Evolutionary conservation across 352 stramenopile genomes (phyloP), one percentile per base, ranked within the genome.

Genomic region (Pythium chondricola): DNA sequence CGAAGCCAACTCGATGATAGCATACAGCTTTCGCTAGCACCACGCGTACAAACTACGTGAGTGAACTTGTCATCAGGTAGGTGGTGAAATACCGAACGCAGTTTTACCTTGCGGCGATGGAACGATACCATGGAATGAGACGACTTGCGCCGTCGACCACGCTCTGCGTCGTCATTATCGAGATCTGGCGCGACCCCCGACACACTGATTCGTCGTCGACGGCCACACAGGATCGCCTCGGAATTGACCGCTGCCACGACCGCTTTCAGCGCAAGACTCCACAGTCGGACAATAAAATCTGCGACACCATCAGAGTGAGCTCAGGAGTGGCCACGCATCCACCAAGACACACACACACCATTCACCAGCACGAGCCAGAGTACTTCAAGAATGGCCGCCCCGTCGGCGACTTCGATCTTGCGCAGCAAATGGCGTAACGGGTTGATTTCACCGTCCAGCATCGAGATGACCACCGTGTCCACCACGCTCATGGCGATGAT

Each of bases 341-440:
- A 5, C 31, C 2, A 39, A 21, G n/a, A n/a, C 38, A 9, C 8
- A 46, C 7, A 13, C 22, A 24, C 68, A 88, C 80, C 80, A 30
- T 88, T 89, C n/a, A 88, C 74, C 17, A 89, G 55, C 13, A 92
- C 67, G 0, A 76, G 74, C 71, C 73, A 89, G 17, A 92, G 45
- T 11, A 92, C 74, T 16, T 86, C 69, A 61, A 76, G 78, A 24
- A 92, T 36, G 39, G 71, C 7, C 62, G 56, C 7, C 48, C 69
- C 40, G 26, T 62, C 59, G 8, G 70, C 65, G 8, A 24, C 35
- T 5, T 49, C 32, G 4, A 17, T n/a, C 18, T 36, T 68, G 22
- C 61, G 55, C 4, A 61, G 49, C 26, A 91, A 77, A 32, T 85
- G 74, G 17, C 48, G 53, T 2, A 82, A 36, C 11, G 77, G 76